Evolutionary conservation across 2,329 filamentous ascomycete species (phyloP), one percentile per base, ranked within the genome.

Genomic region (Metarhizium brunneum): DNA sequence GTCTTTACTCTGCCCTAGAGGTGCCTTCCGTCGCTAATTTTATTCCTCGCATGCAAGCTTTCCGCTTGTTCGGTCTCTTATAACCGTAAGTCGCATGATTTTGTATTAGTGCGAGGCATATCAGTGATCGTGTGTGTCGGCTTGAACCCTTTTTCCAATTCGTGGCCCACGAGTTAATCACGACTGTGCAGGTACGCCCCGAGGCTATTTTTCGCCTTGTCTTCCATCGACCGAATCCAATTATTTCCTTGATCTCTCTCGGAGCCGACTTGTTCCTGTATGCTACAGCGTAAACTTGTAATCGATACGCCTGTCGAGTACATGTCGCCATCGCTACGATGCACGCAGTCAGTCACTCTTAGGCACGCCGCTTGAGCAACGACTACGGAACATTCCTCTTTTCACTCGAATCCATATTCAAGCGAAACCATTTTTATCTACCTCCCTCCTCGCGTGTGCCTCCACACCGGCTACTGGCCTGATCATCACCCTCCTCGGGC

Each of bases 281-380:
- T 20, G 6, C n/a, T 18, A 11, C 42, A 45, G 18, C 7, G 10
- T 14, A 48, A 6, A 48, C n/a, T 25, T 29, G 11, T 30, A 48
- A 30, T 48, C 45, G 25, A 57, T 52, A 54, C 53, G 14, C 47
- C 52, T 48, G 16, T 40, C 35, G 47, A 18, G 40, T 40, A 47
- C 42, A 38, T 35, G 38, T 40, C 30, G 48, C 11, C 51, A 43
- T 58, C 57, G 58, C 59, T 62, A 62, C 58, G 54, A 64, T 64
- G 61, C 61, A 57, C 54, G 56, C 54, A 56, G 54, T 54, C 50
- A 53, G 52, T 57, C 56, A 58, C 52, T 54, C 52, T 50, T 57
- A 60, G 56, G 56, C 53, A 56, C 50, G 42, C 52, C 51, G 16
- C 55, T 53, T 43, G 52, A 52, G 25, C 32, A 36, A 54, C 25